phyloP scores from a whole-genome alignment of 2,329 filamentous ascomycete species.

The Chrysoporthe austroafricana region DNA sequence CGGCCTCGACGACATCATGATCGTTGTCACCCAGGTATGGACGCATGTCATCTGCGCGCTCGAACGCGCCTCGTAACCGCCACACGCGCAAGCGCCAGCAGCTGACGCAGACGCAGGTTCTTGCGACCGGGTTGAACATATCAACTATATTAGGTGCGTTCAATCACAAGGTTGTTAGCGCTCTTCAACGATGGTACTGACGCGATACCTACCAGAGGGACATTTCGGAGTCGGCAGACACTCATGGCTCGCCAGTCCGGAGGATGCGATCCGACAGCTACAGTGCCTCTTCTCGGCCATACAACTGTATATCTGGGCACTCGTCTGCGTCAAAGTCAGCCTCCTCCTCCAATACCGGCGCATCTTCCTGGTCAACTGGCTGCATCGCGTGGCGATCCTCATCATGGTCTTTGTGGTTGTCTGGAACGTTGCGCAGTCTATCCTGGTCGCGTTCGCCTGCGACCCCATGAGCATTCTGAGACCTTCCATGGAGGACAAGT shows the following conservation, averaged over 20 bases:
- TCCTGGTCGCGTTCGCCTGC: constrained; percentile 37
- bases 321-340: constrained; percentile 40
- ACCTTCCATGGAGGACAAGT: constrained; percentile 27
- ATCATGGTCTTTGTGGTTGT: constrained; percentile 34
- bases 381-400: constrained; percentile 28
- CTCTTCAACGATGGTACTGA: background rate
- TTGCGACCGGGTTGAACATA: constrained; percentile 19
- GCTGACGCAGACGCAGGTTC: constrained; percentile 13
- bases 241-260: constrained; percentile 15
- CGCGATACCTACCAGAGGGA: constrained; percentile 6
- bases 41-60: background rate
- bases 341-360: constrained; percentile 41
- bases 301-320: constrained; percentile 37
- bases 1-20: constrained; percentile 23
- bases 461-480: constrained; percentile 35
- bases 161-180: background rate
- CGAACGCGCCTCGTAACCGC: background rate
- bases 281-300: constrained; percentile 23
- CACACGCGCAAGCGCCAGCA: background rate
- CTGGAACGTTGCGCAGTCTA: constrained; percentile 33
- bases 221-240: constrained; percentile 18
- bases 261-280: constrained; percentile 10
- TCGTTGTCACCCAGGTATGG: constrained; percentile 21
- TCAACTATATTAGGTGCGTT: constrained; percentile 20
- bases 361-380: constrained; percentile 36